Base-by-base conservation (phyloP, 352 stramenopile species). In the Globisporangium sylvaticum region DNA sequence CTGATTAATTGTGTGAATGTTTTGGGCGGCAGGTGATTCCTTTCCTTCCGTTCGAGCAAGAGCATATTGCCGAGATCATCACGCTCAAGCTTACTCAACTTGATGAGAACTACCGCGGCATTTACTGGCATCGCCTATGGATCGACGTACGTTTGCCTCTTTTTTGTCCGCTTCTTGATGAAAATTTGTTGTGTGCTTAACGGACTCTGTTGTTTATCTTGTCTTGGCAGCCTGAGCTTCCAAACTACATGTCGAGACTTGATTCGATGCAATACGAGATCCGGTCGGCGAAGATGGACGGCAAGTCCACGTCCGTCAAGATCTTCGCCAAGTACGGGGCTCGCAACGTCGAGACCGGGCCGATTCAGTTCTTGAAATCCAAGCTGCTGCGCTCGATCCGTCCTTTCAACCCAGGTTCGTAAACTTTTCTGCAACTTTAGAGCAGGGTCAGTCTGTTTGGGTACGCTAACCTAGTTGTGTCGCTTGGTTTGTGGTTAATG, bases 261-360 rank as follows among this genome's bases (percentile, higher is more conserved):
- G 83, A 90, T 50, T 94, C 84, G 25, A 79, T 94, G 54, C 75
- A 88, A 42, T 94, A 94, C 67, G 76, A 88, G 57, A 83, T 87
- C 3, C 84, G 84, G 4, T 88, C 76, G 9, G 76, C 76, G 1
- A 69, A 77, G 4, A 64, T 91, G 2, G 72, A 79, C 18, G 83
- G 83, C 39, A 80, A 77, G 37, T 66, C 84, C 46, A 78, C 71
- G 34, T 79, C 68, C 12, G 78, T 70, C 64, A 91, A 91, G 58
- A 80, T 94, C n/a, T 94, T 91, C 42, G 87, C 87, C 58, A 92
- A 92, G 64, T 95, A 95, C 65, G 87, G 87, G 20, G 87, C 87
- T n/a, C 82, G 87, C 12, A 87, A 91, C 54, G 83, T 95, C 18
- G 84, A 92, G 56, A 91, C 75, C 0, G 87, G 87, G 10, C 87